Conservation (phyloP, 208 protist genomes). For the Leptomonas pyrrhocoris region DNA sequence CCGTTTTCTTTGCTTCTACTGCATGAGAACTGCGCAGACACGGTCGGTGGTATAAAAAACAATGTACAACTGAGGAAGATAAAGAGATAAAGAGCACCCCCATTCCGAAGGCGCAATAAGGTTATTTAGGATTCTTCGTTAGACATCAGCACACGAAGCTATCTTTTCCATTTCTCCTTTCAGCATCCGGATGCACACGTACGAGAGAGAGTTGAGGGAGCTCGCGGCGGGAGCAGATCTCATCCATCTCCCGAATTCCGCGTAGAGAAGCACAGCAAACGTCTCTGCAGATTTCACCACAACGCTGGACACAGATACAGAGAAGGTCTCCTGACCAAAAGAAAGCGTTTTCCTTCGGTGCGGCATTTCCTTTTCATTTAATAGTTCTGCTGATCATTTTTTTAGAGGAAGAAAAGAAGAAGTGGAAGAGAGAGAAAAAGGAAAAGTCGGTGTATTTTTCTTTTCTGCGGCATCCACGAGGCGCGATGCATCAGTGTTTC, state of each 20-base stretch:
- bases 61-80: conserved; percentile 5
- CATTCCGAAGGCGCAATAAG: neutral
- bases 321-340: neutral
- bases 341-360: neutral
- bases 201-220: neutral
- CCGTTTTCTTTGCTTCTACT: conserved; percentile 3
- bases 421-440: conserved; percentile 3
- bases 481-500: neutral
- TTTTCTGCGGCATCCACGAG: conserved; percentile 5
- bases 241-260: neutral
- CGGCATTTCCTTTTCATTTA: too few species aligned
- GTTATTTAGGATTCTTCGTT: conserved; percentile 7
- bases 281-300: neutral
- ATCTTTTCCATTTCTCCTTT: neutral
- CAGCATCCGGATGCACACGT: neutral
- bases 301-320: neutral
- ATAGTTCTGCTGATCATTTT: neutral
- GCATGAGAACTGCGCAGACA: neutral
- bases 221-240: neutral
- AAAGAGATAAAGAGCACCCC: neutral
- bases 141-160: neutral
- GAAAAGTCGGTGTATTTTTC: conserved; percentile 12
- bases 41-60: conserved; percentile 6
- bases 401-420: conserved; percentile 4
- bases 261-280: neutral